phyloP scores from a whole-genome alignment of 2,329 filamentous ascomycete species.

The Daldinia sp. region DNA sequence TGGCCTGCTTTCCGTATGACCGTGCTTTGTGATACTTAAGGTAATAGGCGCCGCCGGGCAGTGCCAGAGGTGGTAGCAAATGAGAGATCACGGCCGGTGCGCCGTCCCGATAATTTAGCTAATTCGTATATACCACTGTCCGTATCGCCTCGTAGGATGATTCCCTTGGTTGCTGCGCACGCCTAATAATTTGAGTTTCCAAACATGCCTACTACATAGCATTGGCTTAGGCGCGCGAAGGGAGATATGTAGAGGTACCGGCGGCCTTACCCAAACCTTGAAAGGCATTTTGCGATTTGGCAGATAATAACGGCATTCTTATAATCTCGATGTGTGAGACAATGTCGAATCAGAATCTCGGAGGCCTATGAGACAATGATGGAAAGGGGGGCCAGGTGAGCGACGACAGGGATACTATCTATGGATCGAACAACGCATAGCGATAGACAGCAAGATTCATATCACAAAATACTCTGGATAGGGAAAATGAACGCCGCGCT shows the following conservation, averaged over 20 bases:
- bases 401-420: conserved; percentile 36
- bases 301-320: conserved; percentile 40
- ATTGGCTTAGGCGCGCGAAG: conserved; percentile 32
- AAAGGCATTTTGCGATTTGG: conserved; percentile 36
- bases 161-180: conserved; percentile 28
- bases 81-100: conserved; percentile 19
- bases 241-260: conserved; percentile 32
- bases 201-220: conserved; percentile 7
- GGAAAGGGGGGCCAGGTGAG: conserved; percentile 44
- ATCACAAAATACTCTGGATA: conserved; percentile 30
- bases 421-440: conserved; percentile 41
- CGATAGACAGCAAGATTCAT: conserved; percentile 38
- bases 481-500: conserved; percentile 29
- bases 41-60: conserved; percentile 31
- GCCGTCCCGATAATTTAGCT: conserved; percentile 29
- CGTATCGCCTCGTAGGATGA: conserved; percentile 30
- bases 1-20: conserved; percentile 34
- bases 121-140: conserved; percentile 36
- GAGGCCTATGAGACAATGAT: conserved; percentile 35
- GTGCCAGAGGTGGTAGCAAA: conserved; percentile 34
- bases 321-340: conserved; percentile 42
- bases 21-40: conserved; percentile 26
- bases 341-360: conserved; percentile 44
- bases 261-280: conserved; percentile 24
- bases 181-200: conserved; percentile 22